Evolutionary conservation across 495 filamentous ascomycete species (phyloP).

Genomic region (Hypomontagnella monticulosa): DNA sequence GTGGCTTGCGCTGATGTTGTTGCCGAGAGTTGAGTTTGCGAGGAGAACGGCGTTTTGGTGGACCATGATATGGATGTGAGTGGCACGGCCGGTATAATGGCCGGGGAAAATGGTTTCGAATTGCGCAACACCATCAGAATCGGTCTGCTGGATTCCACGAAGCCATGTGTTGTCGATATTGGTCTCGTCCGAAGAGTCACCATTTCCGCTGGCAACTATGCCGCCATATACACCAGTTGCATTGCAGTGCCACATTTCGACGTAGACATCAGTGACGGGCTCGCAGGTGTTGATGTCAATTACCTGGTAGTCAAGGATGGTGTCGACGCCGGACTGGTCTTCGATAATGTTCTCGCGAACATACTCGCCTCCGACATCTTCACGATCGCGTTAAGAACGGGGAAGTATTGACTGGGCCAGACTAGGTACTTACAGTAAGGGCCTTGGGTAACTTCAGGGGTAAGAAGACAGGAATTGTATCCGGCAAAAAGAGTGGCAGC

Average conservation of each 20-base stretch:
- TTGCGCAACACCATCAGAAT: slow-evolving; percentile 58
- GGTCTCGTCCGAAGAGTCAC: slow-evolving; percentile 55
- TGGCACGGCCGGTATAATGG: slow-evolving; percentile 57
- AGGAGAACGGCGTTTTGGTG: slow-evolving; percentile 52
- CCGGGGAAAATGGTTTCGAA: slow-evolving; percentile 66
- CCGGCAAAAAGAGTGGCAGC: slow-evolving; percentile 61
- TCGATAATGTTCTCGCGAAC: slow-evolving; percentile 68
- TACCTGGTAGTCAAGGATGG: slow-evolving; percentile 69
- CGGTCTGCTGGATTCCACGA: slow-evolving; percentile 62
- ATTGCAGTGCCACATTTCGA: slow-evolving; percentile 68
- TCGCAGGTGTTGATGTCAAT: slow-evolving; percentile 68
- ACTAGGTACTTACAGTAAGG: slow-evolving; percentile 57
- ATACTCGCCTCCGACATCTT: slow-evolving; percentile 52
- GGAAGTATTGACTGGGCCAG: slow-evolving; percentile 24
- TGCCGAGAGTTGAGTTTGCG: slow-evolving; percentile 58
- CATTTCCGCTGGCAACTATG: slow-evolving; percentile 61
- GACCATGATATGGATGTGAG: slow-evolving; percentile 52
- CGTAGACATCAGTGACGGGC: slow-evolving; percentile 62
- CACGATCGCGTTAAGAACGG: slow-evolving; percentile 15
- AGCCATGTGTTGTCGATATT: slow-evolving; percentile 62
- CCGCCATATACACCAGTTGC: slow-evolving; percentile 65
- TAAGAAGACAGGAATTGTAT: slow-evolving; percentile 65
- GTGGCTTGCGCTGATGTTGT: slow-evolving; percentile 57
- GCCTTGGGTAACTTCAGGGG: slow-evolving; percentile 65
- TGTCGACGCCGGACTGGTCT: slow-evolving; percentile 61